These are phyloP conservation scores for Lupinus albus DNA, from an alignment of 306 rosid genomes.

Conservation along the genomic window DNA sequence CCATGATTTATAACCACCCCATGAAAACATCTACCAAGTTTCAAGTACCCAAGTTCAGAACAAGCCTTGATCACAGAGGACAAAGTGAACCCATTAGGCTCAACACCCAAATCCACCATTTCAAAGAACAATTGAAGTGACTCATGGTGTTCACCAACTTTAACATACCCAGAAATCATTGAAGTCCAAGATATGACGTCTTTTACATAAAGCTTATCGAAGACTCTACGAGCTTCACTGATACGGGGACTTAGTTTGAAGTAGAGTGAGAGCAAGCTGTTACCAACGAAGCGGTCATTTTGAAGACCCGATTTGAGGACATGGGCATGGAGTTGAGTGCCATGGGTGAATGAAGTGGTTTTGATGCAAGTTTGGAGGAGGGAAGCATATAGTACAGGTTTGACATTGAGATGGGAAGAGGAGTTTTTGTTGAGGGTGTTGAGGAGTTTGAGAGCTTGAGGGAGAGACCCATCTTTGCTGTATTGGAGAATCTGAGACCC, in stretches of 20 bases:
- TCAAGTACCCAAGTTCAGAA: slow-evolving; percentile 50
- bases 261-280: slow-evolving; percentile 75
- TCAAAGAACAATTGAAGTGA: slow-evolving; percentile 54
- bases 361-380: slow-evolving; percentile 69
- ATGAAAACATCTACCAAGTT: slow-evolving; percentile 62
- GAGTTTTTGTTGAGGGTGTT: slow-evolving; percentile 41
- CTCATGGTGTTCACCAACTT: slow-evolving; percentile 44
- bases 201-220: slow-evolving; percentile 56
- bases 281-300: slow-evolving; percentile 73
- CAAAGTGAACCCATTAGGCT: slow-evolving; percentile 74
- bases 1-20: slow-evolving; percentile 58
- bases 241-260: slow-evolving; percentile 60
- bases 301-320: slow-evolving; percentile 71
- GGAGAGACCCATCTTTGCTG: slow-evolving; percentile 54
- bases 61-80: slow-evolving; percentile 77
- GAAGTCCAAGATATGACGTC: slow-evolving; percentile 90
- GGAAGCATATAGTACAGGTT: slow-evolving; percentile 71
- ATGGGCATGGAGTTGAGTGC: slow-evolving; percentile 69
- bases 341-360: slow-evolving; percentile 50
- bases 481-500: slow-evolving; percentile 54
- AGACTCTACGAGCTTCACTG: slow-evolving; percentile 57
- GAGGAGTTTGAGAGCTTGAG: slow-evolving; percentile 51
- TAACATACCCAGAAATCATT: slow-evolving; percentile 68
- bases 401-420: slow-evolving; percentile 28
- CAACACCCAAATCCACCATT: slow-evolving; percentile 53